Evolutionary conservation across 805 yeast species (phyloP).

Genomic region (Wickerhamomyces alni): DNA sequence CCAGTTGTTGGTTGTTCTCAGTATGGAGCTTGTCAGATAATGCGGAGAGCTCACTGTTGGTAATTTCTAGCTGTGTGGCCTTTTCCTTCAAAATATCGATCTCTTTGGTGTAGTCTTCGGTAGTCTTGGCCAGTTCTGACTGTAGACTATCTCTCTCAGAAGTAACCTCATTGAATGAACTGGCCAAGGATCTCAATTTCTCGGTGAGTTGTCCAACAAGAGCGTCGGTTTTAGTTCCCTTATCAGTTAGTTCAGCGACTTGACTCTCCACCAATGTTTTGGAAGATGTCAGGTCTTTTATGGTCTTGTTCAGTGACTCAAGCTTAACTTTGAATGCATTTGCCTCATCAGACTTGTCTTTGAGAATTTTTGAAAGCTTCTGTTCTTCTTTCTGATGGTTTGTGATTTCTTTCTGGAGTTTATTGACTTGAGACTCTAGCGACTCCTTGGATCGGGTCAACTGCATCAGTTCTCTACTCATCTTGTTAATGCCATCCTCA

Average conservation of each 20-base stretch:
- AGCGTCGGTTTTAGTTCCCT: slow-evolving; percentile 25
- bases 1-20: slow-evolving; percentile 6
- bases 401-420: slow-evolving; percentile 27
- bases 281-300: background rate
- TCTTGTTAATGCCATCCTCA: slow-evolving; percentile 84
- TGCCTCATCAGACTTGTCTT: slow-evolving; percentile 13
- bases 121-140: slow-evolving; percentile 7
- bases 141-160: slow-evolving; percentile 19
- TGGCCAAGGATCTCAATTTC: slow-evolving; percentile 39
- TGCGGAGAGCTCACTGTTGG: slow-evolving; percentile 7
- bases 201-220: slow-evolving; percentile 38
- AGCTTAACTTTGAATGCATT: slow-evolving; percentile 9
- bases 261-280: slow-evolving; percentile 17
- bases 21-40: slow-evolving; percentile 5
- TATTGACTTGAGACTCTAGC: slow-evolving; percentile 36
- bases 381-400: slow-evolving; percentile 19
- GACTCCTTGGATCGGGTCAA: slow-evolving; percentile 55
- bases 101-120: slow-evolving; percentile 10
- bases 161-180: slow-evolving; percentile 23
- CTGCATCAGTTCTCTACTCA: slow-evolving; percentile 76
- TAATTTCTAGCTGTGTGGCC: slow-evolving; percentile 8
- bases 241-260: slow-evolving; percentile 20
- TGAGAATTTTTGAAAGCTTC: slow-evolving; percentile 12
- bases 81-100: slow-evolving; percentile 9
- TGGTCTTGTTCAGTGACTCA: slow-evolving; percentile 1